Conservation (phyloP, 169 alveolate genomes). For the Cystoisospora suis region DNA sequence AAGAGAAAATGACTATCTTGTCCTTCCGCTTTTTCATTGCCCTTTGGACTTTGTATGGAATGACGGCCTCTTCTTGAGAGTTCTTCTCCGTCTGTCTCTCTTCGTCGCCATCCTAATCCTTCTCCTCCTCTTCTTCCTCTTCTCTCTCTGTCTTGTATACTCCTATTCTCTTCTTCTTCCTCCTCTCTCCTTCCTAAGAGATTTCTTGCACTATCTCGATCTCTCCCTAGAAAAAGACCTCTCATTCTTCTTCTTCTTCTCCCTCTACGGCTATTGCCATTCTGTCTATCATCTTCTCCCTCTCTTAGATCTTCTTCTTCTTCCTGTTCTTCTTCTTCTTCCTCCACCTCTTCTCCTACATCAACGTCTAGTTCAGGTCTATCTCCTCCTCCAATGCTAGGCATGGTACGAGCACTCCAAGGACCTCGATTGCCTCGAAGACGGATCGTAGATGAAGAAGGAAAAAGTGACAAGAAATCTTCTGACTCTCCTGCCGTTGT, state of each 20-base stretch:
- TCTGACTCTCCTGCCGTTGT: not conserved
- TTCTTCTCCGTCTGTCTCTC: not conserved
- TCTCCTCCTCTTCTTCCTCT: not conserved
- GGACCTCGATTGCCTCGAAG: not conserved
- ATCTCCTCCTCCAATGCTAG: not conserved
- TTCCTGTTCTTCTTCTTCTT: not conserved
- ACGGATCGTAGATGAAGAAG: not conserved
- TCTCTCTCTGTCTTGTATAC: not conserved
- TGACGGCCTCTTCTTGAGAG: not conserved
- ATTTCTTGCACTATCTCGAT: not conserved
- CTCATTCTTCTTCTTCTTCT: not conserved
- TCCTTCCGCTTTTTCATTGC: not conserved
- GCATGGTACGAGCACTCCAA: not conserved
- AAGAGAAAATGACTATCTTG: not conserved
- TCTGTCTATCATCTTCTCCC: not conserved
- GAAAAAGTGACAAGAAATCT: not conserved
- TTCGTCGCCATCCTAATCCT: not conserved
- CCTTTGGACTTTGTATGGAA: not conserved
- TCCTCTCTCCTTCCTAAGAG: not conserved
- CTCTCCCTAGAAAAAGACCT: not conserved
- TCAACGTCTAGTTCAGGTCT: not conserved
- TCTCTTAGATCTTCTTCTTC: not conserved
- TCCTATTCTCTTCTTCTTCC: not conserved
- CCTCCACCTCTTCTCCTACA: not conserved
- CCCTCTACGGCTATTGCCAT: not conserved